Percentiles rank a stretch among this genome's conserved stretches.
Evolutionary conservation across 2,329 filamentous ascomycete species (phyloP).

Genomic region (Thielaviopsis musarum): DNA sequence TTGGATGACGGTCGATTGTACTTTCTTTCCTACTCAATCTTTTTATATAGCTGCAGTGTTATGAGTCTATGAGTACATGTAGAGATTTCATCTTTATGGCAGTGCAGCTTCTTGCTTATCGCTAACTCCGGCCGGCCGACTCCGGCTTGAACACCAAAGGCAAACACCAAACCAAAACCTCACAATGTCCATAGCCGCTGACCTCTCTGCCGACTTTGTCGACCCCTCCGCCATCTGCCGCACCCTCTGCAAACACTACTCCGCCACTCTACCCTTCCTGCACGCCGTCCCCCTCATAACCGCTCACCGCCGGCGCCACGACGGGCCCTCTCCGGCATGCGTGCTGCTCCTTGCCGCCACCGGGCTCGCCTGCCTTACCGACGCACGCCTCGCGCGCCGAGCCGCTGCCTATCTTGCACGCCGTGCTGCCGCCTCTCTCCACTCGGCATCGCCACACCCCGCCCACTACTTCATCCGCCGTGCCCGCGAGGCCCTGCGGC

Average conservation of each 20-base stretch:
- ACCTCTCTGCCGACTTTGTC: neutral
- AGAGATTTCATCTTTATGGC: no score
- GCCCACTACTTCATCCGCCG: neutral
- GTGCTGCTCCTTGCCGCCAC: neutral
- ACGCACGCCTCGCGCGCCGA: no score
- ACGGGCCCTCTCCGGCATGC: neutral
- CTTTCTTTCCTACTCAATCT: no score
- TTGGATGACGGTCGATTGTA: no score
- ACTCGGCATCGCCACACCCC: neutral
- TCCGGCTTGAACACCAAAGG: neutral
- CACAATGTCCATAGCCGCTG: neutral
- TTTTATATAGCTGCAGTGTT: no score
- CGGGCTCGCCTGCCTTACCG: conserved; percentile 1
- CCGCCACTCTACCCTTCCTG: neutral
- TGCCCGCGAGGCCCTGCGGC: neutral
- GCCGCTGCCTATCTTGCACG: no score
- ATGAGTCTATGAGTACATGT: no score
- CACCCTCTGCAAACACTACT: neutral
- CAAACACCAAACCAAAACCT: neutral
- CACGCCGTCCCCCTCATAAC: neutral
- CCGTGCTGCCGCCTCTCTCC: neutral
- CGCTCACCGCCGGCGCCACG: neutral
- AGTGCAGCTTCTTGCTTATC: no score
- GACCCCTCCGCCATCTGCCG: neutral
- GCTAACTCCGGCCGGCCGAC: no score